Base-by-base conservation (phyloP, 805 yeast genomes). In the Schwanniomyces sp. region DNA sequence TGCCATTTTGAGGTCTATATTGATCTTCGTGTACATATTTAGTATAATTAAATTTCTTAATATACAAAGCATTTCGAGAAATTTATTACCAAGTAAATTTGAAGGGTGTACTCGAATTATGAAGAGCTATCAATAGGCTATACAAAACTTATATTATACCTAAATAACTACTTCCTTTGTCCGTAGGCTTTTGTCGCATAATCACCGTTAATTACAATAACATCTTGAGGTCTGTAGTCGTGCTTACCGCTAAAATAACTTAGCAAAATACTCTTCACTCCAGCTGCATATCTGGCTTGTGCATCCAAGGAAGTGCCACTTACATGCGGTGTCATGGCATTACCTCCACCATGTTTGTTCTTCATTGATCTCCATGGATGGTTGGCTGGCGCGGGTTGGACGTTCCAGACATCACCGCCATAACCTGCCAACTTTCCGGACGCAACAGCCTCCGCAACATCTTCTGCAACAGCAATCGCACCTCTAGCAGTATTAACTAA, bases 331-430 rank as follows among this genome's bases (percentile, higher is more conserved):
- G 90, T 85, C 92, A 87, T 86, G 45, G 91, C 92, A 58, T 88
- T 87, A 54, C 92, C 92, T 32, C 81, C 87, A 49, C 85, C 86
- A 54, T 75, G 79, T 59, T 78, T 71, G 78, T 85, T 85, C 42
- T 70, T 62, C 82, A 86, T 79, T 9, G 73, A 46, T 75, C 90
- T 77, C 94, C 94, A 87, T 54, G 91, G 91, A 61, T 86, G 91
- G 64, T 76, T 77, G 46, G 72, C 70, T 53, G 91, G 90, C 25
- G 92, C 88, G 38, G 95, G 95, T 67, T 87, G 95, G n/a, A 85
- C 85, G 72, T 60, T 78, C 90, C 92, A 86, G 44, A 87, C 94
- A 66, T 87, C 94, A 56, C 92, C 94, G 58, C 91, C 94, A 62
- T 86, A 87, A 44, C 91, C 92, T 58, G 85, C 74, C 43, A 87